Percentiles rank a stretch among this genome's conserved stretches.
These are phyloP conservation scores for Phytophthora sojae DNA, from an alignment of 352 stramenopile species.

Conservation along the genomic window DNA sequence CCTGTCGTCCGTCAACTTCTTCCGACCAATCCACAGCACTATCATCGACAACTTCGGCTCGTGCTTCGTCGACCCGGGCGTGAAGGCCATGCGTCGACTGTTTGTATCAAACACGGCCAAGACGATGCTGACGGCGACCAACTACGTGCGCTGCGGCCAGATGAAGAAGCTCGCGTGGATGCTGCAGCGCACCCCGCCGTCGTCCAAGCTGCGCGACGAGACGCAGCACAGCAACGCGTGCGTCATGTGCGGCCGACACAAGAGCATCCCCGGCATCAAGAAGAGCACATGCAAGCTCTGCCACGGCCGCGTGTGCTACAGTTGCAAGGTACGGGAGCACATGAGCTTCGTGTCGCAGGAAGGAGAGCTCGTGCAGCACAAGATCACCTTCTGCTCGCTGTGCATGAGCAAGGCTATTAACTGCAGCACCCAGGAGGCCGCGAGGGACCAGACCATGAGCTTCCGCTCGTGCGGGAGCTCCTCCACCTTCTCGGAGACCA, in stretches of 20 bases:
- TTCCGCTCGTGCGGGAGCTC: conserved; percentile 40
- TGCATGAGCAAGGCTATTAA: conserved; percentile 54
- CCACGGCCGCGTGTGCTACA: conserved; percentile 21
- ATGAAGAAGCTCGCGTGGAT: conserved; percentile 68
- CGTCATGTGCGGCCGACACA: conserved; percentile 33
- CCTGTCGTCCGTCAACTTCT: conserved; percentile 24
- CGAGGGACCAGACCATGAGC: conserved; percentile 27
- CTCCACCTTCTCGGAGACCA: conserved; percentile 28
- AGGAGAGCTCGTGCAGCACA: conserved; percentile 40
- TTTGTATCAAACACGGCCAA: conserved; percentile 18
- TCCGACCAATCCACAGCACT: conserved; percentile 29
- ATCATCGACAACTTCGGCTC: conserved; percentile 34
- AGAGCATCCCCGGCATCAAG: conserved; percentile 27
- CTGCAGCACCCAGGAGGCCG: conserved; percentile 35
- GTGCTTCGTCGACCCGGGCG: conserved; percentile 24
- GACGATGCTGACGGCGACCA: conserved; percentile 23
- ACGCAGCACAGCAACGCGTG: conserved; percentile 19
- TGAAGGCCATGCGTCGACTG: conserved; percentile 6
- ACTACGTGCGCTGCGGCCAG: conserved; percentile 50
- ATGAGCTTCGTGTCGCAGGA: conserved; percentile 50
- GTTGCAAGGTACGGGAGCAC: conserved; percentile 36
- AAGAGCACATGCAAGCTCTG: conserved; percentile 38
- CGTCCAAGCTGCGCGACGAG: conserved; percentile 14
- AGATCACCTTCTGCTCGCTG: conserved; percentile 47
- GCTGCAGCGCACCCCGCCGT: conserved; percentile 22